Conservation (phyloP, 768 basidiomycete species). For the Auricularia sp. region DNA sequence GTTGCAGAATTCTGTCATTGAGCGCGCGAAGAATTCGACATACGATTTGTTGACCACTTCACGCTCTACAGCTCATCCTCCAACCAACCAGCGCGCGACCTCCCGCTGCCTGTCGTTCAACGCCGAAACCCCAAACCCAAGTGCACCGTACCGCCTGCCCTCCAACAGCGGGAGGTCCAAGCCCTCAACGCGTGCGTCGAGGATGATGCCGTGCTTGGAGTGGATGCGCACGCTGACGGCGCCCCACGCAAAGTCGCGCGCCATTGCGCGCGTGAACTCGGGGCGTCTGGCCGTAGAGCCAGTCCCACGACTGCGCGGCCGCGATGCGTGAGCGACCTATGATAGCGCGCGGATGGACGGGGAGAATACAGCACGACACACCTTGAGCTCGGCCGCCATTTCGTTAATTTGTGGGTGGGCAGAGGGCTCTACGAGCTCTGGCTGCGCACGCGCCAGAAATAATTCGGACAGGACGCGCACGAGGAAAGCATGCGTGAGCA, state of each 20-base stretch:
- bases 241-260: conserved; percentile 29
- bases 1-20: too few relatives aligned
- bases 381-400: too few relatives aligned
- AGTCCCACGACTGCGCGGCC: conserved; percentile 69
- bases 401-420: too few relatives aligned
- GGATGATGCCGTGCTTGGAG: conserved; percentile 58
- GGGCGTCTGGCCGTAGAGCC: conserved; percentile 88
- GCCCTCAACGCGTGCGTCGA: conserved; percentile 7
- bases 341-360: conserved; percentile 25
- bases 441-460: conserved; percentile 20
- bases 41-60: too few relatives aligned
- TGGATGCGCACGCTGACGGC: conserved; percentile 32
- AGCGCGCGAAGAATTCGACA: too few relatives aligned
- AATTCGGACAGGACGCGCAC: neutral
- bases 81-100: neutral
- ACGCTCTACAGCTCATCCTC: neutral
- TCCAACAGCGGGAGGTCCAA: neutral
- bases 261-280: conserved; percentile 66
- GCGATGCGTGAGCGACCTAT: neutral
- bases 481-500: neutral
- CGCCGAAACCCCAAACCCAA: too few relatives aligned
- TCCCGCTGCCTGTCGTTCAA: neutral
- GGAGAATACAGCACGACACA: too few relatives aligned
- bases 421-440: too few relatives aligned
- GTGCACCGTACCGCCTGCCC: neutral